Evolutionary conservation across 2,329 filamentous ascomycete genomes (phyloP).

Genomic region (Hypoxylon sp.): DNA sequence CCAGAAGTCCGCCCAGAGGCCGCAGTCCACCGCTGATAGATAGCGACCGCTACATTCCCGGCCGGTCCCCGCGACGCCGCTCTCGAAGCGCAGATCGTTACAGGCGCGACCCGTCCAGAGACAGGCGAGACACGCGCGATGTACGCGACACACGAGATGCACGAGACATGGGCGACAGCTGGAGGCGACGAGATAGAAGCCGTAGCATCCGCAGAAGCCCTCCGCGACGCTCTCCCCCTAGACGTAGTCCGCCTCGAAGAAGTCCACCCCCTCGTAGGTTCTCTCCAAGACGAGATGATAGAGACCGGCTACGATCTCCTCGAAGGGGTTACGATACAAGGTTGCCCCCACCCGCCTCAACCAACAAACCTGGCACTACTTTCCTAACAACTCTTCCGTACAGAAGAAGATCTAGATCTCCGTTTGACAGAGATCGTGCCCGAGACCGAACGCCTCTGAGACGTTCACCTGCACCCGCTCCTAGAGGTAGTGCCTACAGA

Average conservation of each 20-base stretch:
- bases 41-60: conserved; percentile 54
- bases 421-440: conserved; percentile 56
- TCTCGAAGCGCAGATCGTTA: conserved; percentile 54
- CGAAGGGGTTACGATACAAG: conserved; percentile 51
- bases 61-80: conserved; percentile 52
- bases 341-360: conserved; percentile 44
- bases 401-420: conserved; percentile 64
- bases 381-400: conserved; percentile 40
- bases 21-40: conserved; percentile 48
- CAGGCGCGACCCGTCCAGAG: conserved; percentile 49
- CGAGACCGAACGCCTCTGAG: conserved; percentile 46
- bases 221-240: conserved; percentile 45
- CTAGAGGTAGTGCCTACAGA: conserved; percentile 57
- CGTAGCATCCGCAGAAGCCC: conserved; percentile 50
- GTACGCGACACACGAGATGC: conserved; percentile 51
- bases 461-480: conserved; percentile 50
- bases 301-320: conserved; percentile 51
- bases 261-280: conserved; percentile 48
- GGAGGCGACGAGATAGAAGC: conserved; percentile 52
- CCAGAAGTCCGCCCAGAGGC: conserved; percentile 44
- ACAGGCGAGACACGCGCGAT: conserved; percentile 37
- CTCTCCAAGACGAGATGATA: conserved; percentile 50
- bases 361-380: conserved; percentile 38
- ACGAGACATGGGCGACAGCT: conserved; percentile 44
- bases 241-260: conserved; percentile 47